Conservation (phyloP, 2,329 filamentous ascomycete genomes). For the Penicillium janthinellum region DNA sequence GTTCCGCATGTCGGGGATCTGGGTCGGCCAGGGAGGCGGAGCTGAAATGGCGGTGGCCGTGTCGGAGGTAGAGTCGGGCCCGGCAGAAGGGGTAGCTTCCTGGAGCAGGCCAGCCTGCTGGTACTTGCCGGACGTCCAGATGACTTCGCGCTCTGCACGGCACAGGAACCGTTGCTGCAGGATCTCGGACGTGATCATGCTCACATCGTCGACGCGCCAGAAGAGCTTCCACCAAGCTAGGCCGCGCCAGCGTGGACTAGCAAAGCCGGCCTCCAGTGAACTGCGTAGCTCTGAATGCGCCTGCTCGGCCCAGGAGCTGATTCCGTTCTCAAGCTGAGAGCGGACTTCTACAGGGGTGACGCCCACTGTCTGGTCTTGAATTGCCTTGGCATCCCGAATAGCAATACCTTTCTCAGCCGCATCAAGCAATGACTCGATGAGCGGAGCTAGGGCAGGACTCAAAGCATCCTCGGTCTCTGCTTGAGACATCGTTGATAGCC, state of each 20-base stretch:
- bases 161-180: constrained; percentile 75
- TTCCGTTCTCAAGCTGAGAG: constrained; percentile 57
- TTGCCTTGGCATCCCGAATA: constrained; percentile 32
- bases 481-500: constrained; percentile 53
- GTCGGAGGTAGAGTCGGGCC: constrained; percentile 11
- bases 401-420: constrained; percentile 38
- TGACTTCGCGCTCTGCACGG: constrained; percentile 75
- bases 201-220: constrained; percentile 91
- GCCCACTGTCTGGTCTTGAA: constrained; percentile 33
- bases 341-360: constrained; percentile 48
- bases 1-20: constrained; percentile 71
- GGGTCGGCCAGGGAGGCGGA: constrained; percentile 65
- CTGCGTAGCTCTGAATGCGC: constrained; percentile 83
- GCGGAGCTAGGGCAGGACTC: constrained; percentile 65
- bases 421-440: constrained; percentile 68
- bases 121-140: constrained; percentile 79
- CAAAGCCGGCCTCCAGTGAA: constrained; percentile 76
- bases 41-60: constrained; percentile 10
- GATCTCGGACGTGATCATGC: constrained; percentile 78
- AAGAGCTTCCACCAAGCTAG: constrained; percentile 94
- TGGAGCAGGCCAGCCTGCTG: constrained; percentile 61
- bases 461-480: constrained; percentile 50
- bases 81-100: constrained; percentile 13
- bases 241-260: constrained; percentile 74
- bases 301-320: constrained; percentile 73